Base-by-base conservation (phyloP, 1,284 basidiomycete genomes). In the Ganoderma sinense region DNA sequence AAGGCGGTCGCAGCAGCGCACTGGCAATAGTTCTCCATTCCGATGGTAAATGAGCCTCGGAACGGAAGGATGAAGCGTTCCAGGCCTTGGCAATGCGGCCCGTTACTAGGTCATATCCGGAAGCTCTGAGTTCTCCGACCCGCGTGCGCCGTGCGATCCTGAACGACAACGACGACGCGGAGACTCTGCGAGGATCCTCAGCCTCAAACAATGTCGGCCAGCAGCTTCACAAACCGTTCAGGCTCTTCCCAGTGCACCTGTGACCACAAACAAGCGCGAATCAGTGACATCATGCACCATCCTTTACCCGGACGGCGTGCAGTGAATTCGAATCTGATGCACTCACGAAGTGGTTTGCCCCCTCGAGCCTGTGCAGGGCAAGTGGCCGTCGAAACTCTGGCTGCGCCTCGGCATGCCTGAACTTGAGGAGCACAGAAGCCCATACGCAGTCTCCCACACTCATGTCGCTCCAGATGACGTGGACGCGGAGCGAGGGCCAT, bases 381-480 rank as follows among this genome's bases (percentile, higher is more conserved):
- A 71, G 40, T 36, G 43, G 62, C 36, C 67, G 56, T 58, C 66
- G 53, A 63, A 23, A 23, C 53, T 68, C 62, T 23, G 16, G 14
- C 65, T 58, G 48, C 56, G 59, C 58, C 29, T 62, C 66, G 48
- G 33, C 62, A 55, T 62, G 48, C 26, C 53, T 23, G 64, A 43
- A 60, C 41, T 56, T 41, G 43, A 66, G 39, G 39, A 53, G 45
- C 29, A 51, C 63, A 43, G 68, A 68, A 7, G 59, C 73, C 63
- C 64, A 69, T 14, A 70, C 40, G 14, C 48, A 60, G 51, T 70
- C 68, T 14, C 68, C 68, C 23, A 68, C 58, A 36, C 69, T 64
- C 74, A 72, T 75, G 39, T 74, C 71, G 64, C 75, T 73, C 73
- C 66, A 74, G 8, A 73, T 58, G 43, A 71, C 45, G 14, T 70